A percentile compares a stretch with the other conserved stretches of the same genome.
Evolutionary conservation across 176 grass and related monocot genomes (phyloP).

Genomic region (Eragrostis curvula): DNA sequence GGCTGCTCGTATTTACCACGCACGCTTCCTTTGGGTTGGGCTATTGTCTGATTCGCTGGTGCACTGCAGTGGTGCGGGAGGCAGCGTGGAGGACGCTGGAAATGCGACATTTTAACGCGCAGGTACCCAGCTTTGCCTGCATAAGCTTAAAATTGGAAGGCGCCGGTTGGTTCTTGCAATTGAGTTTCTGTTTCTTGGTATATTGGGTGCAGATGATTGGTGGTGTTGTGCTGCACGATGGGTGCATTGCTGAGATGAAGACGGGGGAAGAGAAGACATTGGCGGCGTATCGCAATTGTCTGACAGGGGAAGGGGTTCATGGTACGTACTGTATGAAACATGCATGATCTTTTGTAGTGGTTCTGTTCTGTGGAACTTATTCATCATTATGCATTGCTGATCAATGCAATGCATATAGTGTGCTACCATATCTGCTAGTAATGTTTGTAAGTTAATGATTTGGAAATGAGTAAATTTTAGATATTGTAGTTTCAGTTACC

Average conservation of each 20-base stretch:
- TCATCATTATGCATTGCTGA: background rate
- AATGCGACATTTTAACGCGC: slow-evolving; percentile 90
- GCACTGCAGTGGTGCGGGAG: slow-evolving; percentile 78
- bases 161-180: background rate
- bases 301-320: slow-evolving; percentile 87
- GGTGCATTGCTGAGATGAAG: slow-evolving; percentile 99
- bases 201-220: slow-evolving; percentile 75
- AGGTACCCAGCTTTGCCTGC: slow-evolving; percentile 44
- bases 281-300: slow-evolving; percentile 82
- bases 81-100: slow-evolving; percentile 81
- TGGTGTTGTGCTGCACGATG: slow-evolving; percentile 92
- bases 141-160: background rate
- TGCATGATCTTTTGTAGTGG: slow-evolving; percentile 8
- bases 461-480: background rate
- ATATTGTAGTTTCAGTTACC: background rate
- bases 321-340: slow-evolving; percentile 66
- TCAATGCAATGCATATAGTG: background rate
- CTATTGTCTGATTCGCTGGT: slow-evolving; percentile 21
- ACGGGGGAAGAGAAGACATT: slow-evolving; percentile 94
- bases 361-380: background rate
- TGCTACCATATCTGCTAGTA: background rate
- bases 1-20: background rate
- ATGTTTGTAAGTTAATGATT: background rate
- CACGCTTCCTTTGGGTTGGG: background rate
- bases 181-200: background rate